phyloP scores from a whole-genome alignment of 495 filamentous ascomycete genomes.

The Staphylotrichum tortipilum region DNA sequence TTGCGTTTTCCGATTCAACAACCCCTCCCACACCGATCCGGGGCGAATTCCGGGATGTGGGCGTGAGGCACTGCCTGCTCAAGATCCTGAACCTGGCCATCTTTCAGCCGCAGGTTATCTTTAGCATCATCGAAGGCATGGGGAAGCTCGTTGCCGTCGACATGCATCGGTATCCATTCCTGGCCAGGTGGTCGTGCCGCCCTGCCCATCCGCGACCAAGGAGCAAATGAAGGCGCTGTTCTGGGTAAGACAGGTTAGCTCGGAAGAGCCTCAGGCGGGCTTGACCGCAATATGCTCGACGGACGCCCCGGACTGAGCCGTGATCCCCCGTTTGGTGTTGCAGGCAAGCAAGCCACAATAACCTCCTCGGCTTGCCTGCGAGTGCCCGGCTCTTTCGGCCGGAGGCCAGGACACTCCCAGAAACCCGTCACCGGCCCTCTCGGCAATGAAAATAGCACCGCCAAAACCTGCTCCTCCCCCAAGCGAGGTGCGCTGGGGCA shows the following conservation, averaged over 20 bases:
- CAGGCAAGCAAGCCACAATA: no score
- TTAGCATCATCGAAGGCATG: constrained; percentile 7
- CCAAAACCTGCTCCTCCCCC: not conserved
- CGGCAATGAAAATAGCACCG: not conserved
- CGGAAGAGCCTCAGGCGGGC: not conserved
- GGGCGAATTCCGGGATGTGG: constrained; percentile 1
- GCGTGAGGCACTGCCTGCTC: not conserved
- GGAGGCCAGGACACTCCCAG: not conserved
- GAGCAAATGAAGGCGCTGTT: not conserved
- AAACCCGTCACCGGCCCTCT: not conserved
- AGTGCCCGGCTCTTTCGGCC: no score
- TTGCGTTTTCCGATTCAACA: not conserved
- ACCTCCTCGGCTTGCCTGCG: not conserved
- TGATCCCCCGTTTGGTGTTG: not conserved
- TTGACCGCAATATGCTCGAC: not conserved
- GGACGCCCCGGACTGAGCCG: not conserved
- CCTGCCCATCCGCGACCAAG: constrained; percentile 2
- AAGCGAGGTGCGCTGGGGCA: not conserved
- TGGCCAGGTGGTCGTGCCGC: not conserved
- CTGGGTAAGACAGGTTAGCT: not conserved
- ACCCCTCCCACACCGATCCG: not conserved
- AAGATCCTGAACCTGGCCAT: not conserved
- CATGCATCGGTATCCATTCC: not conserved
- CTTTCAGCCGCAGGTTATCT: constrained; percentile 16
- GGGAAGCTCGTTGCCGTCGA: constrained; percentile 5